phyloP scores from a whole-genome alignment of 257 asterid genomes.

The Gentiana straminea region DNA sequence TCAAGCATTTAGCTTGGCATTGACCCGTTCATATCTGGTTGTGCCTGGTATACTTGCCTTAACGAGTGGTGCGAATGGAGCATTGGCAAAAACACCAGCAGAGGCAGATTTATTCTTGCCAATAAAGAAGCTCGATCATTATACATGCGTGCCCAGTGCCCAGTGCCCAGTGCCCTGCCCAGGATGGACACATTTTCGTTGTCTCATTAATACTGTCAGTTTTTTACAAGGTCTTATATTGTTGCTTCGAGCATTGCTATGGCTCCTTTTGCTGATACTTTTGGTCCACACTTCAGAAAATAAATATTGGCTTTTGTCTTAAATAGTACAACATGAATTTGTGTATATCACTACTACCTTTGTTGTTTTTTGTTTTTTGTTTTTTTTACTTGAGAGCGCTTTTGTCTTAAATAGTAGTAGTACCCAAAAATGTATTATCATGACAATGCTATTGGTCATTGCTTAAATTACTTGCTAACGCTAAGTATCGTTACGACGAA shows the following conservation, averaged over 20 bases:
- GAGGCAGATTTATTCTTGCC: constrained; percentile 32
- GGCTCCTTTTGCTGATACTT: constrained; percentile 86
- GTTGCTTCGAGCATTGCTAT: constrained; percentile 58
- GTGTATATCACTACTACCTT: no score
- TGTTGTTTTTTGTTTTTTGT: no score
- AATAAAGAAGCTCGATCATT: constrained; percentile 18
- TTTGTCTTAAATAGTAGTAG: no score
- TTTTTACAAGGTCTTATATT: constrained; percentile 38
- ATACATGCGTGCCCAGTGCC: constrained; percentile 41
- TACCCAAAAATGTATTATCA: no score
- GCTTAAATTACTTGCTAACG: no score
- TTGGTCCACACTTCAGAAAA: constrained; percentile 62
- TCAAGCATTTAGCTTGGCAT: constrained; percentile 73
- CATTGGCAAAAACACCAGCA: constrained; percentile 39
- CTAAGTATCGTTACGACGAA: no score
- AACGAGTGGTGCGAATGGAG: constrained; percentile 38
- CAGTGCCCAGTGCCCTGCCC: no score
- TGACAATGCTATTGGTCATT: no score
- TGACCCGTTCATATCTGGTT: constrained; percentile 47
- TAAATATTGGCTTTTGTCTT: constrained; percentile 40
- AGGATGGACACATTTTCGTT: constrained; percentile 40
- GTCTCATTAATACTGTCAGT: constrained; percentile 33
- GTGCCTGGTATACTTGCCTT: constrained; percentile 64
- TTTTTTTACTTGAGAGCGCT: no score
- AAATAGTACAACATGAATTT: no score